Percentiles rank a stretch among this genome's conserved stretches.
These are phyloP conservation scores for Tylopilus cervinicoccineus DNA, from an alignment of 768 basidiomycete species.

Conservation along the genomic window DNA sequence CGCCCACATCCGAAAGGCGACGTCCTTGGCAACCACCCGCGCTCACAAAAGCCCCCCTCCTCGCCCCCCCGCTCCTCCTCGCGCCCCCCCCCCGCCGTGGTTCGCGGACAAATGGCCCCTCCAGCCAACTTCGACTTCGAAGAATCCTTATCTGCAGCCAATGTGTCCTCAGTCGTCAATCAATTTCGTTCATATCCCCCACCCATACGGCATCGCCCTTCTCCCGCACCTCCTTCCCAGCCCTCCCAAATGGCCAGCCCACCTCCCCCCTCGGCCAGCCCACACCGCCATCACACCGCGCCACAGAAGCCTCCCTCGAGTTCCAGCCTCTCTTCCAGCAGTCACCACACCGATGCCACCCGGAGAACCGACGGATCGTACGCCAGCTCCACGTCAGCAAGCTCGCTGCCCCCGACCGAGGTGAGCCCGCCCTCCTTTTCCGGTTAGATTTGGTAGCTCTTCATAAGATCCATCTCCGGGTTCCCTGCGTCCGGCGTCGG, in stretches of 20 bases:
- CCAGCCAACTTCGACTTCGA: constrained; percentile 25
- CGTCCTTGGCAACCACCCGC: constrained; percentile 15
- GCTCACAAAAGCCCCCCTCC: background rate
- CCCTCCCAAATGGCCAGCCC: constrained; percentile 3
- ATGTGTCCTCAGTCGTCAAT: constrained; percentile 30
- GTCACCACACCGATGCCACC: constrained; percentile 26
- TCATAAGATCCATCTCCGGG: constrained; percentile 17
- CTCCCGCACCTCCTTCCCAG: constrained; percentile 19
- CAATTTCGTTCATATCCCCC: constrained; percentile 29
- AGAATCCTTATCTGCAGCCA: constrained; percentile 28
- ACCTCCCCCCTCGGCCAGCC: constrained; percentile 3
- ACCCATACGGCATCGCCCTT: constrained; percentile 20
- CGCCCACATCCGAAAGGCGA: constrained; percentile 10
- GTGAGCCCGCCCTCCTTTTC: constrained; percentile 16
- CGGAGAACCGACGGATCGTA: constrained; percentile 22
- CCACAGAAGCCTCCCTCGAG: constrained; percentile 27
- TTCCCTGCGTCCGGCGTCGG: constrained; percentile 10
- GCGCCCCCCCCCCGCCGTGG: constrained; percentile 15
- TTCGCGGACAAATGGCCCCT: constrained; percentile 20
- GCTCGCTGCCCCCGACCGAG: constrained; percentile 21
- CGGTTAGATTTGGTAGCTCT: constrained; percentile 8
- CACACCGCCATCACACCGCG: constrained; percentile 9
- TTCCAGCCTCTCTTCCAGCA: constrained; percentile 19
- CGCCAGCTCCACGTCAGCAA: constrained; percentile 22
- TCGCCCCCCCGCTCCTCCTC: background rate